Evolutionary conservation across 805 yeast species (phyloP).

Genomic region (Candida insectorum): DNA sequence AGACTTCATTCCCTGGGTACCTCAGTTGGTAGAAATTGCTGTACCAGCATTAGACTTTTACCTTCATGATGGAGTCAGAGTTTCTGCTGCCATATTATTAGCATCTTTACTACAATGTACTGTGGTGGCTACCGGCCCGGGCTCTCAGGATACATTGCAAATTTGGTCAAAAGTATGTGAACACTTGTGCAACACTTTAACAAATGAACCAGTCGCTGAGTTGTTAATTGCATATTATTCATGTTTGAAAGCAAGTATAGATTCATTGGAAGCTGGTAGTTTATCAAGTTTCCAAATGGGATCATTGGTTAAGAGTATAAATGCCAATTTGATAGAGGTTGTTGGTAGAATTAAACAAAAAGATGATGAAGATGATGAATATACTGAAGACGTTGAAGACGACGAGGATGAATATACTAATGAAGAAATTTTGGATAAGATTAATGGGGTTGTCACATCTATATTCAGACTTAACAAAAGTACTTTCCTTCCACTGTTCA

Average conservation of each 20-base stretch:
- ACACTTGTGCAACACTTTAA: constrained; percentile 64
- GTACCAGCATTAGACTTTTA: constrained; percentile 88
- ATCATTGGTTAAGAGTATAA: constrained; percentile 56
- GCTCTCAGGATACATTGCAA: constrained; percentile 57
- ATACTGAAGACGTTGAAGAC: constrained; percentile 79
- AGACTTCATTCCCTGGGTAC: constrained; percentile 78
- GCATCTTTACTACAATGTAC: constrained; percentile 72
- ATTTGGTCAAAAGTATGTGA: constrained; percentile 71
- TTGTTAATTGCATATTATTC: constrained; percentile 74
- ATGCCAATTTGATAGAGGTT: constrained; percentile 60
- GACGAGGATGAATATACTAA: constrained; percentile 86
- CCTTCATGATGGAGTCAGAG: constrained; percentile 91
- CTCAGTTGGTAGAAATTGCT: constrained; percentile 76
- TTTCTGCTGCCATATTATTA: constrained; percentile 81
- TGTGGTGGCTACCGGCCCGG: constrained; percentile 51
- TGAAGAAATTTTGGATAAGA: constrained; percentile 85
- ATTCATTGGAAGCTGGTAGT: constrained; percentile 62
- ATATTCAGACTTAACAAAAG: constrained; percentile 62
- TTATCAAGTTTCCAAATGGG: constrained; percentile 54
- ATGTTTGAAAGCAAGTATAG: constrained; percentile 63
- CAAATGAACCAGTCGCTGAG: constrained; percentile 80
- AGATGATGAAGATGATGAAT: constrained; percentile 73
- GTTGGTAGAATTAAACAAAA: constrained; percentile 69
- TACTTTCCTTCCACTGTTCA: constrained; percentile 63
- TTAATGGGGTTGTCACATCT: constrained; percentile 69